Conservation (phyloP, 106 monocot genomes). For the Dactylorhiza incarnata region DNA sequence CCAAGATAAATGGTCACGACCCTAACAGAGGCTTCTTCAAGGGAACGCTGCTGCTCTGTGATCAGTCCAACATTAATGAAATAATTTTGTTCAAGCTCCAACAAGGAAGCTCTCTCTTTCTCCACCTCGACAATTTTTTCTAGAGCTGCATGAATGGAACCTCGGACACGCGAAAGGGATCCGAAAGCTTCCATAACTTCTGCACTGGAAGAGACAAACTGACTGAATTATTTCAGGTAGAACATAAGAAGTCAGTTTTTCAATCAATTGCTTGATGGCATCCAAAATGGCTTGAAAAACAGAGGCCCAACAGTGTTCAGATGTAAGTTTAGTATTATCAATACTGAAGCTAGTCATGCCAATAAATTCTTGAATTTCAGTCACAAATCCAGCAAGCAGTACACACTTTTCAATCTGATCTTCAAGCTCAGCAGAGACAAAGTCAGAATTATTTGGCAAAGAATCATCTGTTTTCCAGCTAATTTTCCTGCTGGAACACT, state of each 20-base stretch:
- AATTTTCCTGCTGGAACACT: slow-evolving; percentile 20
- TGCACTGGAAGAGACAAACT: slow-evolving; percentile 52
- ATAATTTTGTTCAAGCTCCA: slow-evolving; percentile 84
- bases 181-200: slow-evolving; percentile 92
- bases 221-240: slow-evolving; percentile 74
- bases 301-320: slow-evolving; percentile 52
- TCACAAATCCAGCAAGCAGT: slow-evolving; percentile 46
- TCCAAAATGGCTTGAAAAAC: slow-evolving; percentile 44
- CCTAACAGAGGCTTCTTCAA: slow-evolving; percentile 75
- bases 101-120: slow-evolving; percentile 62
- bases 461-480: slow-evolving; percentile 25
- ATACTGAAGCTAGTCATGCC: slow-evolving; percentile 13
- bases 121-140: slow-evolving; percentile 75
- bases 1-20: slow-evolving; percentile 89
- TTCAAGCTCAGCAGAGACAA: slow-evolving; percentile 38
- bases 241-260: slow-evolving; percentile 53
- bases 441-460: slow-evolving; percentile 22
- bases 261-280: slow-evolving; percentile 43
- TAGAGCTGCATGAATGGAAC: slow-evolving; percentile 72
- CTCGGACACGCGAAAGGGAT: slow-evolving; percentile 78
- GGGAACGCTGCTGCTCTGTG: slow-evolving; percentile 68
- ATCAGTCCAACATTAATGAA: slow-evolving; percentile 70
- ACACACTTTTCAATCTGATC: slow-evolving; percentile 87
- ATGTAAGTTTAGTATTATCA: slow-evolving; percentile 16
- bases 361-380: slow-evolving; percentile 52